Evolutionary conservation across 2,329 filamentous ascomycete genomes (phyloP).

Genomic region (Alternaria arbusti): DNA sequence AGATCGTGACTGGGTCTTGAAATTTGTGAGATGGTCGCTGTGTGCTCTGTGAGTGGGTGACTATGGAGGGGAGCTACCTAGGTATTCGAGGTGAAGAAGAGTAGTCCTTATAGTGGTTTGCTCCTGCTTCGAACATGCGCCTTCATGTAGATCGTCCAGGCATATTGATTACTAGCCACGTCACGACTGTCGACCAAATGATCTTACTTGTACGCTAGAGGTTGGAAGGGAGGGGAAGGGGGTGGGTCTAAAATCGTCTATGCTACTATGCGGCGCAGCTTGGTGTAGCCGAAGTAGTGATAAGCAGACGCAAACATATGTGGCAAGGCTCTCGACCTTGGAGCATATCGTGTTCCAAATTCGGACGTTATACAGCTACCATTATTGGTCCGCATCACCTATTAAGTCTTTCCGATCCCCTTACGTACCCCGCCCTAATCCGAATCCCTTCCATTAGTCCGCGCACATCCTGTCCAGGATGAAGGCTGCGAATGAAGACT

Average conservation of each 20-base stretch:
- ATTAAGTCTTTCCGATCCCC: conserved; percentile 15
- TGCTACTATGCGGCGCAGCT: not conserved
- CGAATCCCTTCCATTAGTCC: conserved; percentile 15
- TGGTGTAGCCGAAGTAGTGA: not conserved
- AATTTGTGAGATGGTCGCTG: not conserved
- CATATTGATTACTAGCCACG: not conserved
- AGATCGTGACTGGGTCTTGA: not conserved
- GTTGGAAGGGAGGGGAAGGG: not conserved
- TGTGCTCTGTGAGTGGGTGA: not conserved
- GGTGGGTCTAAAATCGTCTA: not conserved
- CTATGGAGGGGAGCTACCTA: not conserved
- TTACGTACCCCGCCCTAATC: conserved; percentile 13
- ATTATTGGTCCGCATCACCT: conserved; percentile 11
- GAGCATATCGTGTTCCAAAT: conserved; percentile 33
- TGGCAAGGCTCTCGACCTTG: conserved; percentile 25
- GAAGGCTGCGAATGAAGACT: not conserved
- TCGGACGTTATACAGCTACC: conserved; percentile 35
- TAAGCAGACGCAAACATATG: not conserved
- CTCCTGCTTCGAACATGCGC: not conserved
- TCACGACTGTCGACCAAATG: not conserved
- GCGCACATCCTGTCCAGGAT: conserved; percentile 28
- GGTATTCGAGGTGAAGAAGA: not conserved
- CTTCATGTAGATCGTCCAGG: not conserved
- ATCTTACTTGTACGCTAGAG: not conserved
- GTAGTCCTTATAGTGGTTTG: not conserved